These are phyloP conservation scores for Curvularia hawaiiensis DNA, from an alignment of 2,329 filamentous ascomycete genomes.

Conservation along the genomic window DNA sequence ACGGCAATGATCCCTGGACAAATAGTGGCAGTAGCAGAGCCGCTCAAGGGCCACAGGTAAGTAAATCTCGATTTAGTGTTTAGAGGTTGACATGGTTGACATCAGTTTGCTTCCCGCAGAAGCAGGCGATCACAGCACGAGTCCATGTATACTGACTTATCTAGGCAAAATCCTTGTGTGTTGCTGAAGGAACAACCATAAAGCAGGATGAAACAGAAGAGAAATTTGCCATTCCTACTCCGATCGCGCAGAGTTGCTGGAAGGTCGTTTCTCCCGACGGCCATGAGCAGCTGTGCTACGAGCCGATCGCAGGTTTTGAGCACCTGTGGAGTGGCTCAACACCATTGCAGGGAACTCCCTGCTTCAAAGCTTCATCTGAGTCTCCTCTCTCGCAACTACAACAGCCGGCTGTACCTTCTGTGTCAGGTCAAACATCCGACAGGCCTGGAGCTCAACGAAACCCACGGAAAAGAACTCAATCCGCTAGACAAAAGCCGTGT, in stretches of 20 bases:
- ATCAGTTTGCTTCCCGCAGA: slow-evolving; percentile 10
- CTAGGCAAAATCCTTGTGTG: slow-evolving; percentile 6
- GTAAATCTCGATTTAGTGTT: slow-evolving; percentile 7
- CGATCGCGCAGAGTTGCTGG: slow-evolving; percentile 24
- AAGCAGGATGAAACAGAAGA: slow-evolving; percentile 7
- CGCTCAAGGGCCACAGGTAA: not conserved
- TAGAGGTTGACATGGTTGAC: slow-evolving; percentile 20
- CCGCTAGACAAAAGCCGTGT: slow-evolving; percentile 6
- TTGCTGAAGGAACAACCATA: not conserved
- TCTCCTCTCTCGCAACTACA: not conserved
- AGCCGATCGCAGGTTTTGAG: slow-evolving; percentile 33
- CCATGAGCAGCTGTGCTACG: slow-evolving; percentile 25
- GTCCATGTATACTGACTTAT: slow-evolving; percentile 6
- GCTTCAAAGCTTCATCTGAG: not conserved
- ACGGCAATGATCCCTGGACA: slow-evolving; percentile 12
- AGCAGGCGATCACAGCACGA: slow-evolving; percentile 1
- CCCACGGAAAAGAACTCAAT: slow-evolving; percentile 24
- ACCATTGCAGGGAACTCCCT: not conserved
- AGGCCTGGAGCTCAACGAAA: slow-evolving; percentile 2
- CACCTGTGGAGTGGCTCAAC: slow-evolving; percentile 25
- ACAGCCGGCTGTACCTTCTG: not conserved
- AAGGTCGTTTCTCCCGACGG: slow-evolving; percentile 30
- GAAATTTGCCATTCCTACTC: slow-evolving; percentile 21
- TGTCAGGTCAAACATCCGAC: slow-evolving; percentile 15
- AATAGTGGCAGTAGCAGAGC: not conserved